phyloP scores from a whole-genome alignment of 2,329 filamentous ascomycete genomes.

The Keithomyces neogunnii region DNA sequence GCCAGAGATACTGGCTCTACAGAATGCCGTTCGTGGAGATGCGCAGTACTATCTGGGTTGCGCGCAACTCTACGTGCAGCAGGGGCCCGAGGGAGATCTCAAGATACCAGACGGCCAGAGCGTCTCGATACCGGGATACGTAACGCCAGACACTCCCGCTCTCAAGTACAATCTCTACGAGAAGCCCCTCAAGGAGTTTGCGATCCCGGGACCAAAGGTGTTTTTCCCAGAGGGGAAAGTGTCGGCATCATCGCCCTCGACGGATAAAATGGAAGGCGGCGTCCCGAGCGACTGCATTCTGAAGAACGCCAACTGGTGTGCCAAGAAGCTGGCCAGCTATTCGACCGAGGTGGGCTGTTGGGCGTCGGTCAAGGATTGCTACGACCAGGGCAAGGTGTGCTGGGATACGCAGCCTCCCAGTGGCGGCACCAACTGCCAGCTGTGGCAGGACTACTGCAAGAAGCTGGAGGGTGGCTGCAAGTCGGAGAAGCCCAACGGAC shows the following conservation, averaged over 20 bases:
- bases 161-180: slow-evolving; percentile 59
- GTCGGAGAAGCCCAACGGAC: slow-evolving; percentile 35
- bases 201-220: slow-evolving; percentile 47
- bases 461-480: slow-evolving; percentile 34
- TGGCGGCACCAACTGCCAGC: slow-evolving; percentile 49
- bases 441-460: slow-evolving; percentile 56
- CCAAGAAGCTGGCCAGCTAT: slow-evolving; percentile 50
- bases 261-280: slow-evolving; percentile 31
- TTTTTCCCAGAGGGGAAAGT: slow-evolving; percentile 30
- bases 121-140: slow-evolving; percentile 60
- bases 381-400: slow-evolving; percentile 50
- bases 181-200: slow-evolving; percentile 33
- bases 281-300: slow-evolving; percentile 49
- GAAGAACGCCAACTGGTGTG: slow-evolving; percentile 68
- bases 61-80: slow-evolving; percentile 58
- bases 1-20: slow-evolving; percentile 61
- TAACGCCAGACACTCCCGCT: slow-evolving; percentile 42
- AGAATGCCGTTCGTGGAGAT: slow-evolving; percentile 47
- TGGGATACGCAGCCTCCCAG: slow-evolving; percentile 50
- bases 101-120: slow-evolving; percentile 14
- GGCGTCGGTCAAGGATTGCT: slow-evolving; percentile 47
- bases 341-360: slow-evolving; percentile 50
- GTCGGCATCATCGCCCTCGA: slow-evolving; percentile 9
- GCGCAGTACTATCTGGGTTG: slow-evolving; percentile 71
- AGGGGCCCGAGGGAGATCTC: slow-evolving; percentile 34